phyloP scores from a whole-genome alignment of 1,284 basidiomycete genomes.

The Cronartium quercuum region DNA sequence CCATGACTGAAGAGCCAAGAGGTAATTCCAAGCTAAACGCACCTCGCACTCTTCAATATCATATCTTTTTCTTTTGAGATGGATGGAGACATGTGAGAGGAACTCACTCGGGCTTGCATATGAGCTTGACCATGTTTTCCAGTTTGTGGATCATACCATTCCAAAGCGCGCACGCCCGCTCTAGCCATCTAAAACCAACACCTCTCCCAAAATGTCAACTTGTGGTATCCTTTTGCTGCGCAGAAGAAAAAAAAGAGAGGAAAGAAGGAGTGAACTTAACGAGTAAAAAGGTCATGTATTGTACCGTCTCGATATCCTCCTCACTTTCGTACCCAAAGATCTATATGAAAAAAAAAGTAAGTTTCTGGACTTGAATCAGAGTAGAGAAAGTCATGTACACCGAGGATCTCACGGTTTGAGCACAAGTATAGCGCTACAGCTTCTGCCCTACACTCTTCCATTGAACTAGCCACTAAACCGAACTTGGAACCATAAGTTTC shows the following conservation, averaged over 20 bases:
- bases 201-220: background rate
- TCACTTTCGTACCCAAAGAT: constrained; percentile 58
- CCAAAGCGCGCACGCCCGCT: constrained; percentile 57
- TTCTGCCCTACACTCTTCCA: constrained; percentile 82
- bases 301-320: constrained; percentile 66
- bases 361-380: constrained; percentile 31
- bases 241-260: background rate
- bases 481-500: constrained; percentile 71
- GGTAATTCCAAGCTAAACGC: constrained; percentile 65
- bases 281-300: constrained; percentile 70
- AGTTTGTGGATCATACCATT: constrained; percentile 71
- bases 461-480: constrained; percentile 73
- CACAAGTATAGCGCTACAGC: constrained; percentile 67
- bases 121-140: constrained; percentile 84
- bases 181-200: constrained; percentile 6
- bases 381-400: constrained; percentile 41
- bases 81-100: background rate
- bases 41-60: constrained; percentile 9
- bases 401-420: background rate
- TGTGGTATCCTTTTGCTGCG: background rate
- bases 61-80: background rate
- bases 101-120: constrained; percentile 64
- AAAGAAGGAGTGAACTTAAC: constrained; percentile 57
- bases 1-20: constrained; percentile 65
- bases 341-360: background rate